Evolutionary conservation across 805 yeast genomes (phyloP), one percentile per base, ranked within the genome.

Genomic region (Suhomyces tanzawaensis): DNA sequence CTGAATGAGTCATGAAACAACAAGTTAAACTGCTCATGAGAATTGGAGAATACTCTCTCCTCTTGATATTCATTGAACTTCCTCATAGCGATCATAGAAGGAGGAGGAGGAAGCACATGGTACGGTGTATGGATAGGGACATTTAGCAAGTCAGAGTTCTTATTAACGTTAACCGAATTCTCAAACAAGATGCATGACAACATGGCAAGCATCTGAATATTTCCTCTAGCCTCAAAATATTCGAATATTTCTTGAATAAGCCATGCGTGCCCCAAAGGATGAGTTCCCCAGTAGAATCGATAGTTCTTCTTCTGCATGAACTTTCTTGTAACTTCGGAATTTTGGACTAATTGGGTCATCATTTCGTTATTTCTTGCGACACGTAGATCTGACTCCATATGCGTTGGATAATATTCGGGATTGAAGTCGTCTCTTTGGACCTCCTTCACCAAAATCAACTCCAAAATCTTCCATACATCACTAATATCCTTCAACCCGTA

Each of bases 201-300:
- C 88, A 86, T 85, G 1, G 95, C 96, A 17, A 90, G 64, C 95
- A 91, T 87, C 57, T 91, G 97, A 19, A 87, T 61, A 51, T 91
- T 83, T 1, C 81, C 79, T 29, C 69, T 53, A 23, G 51, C 61
- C 49, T 82, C 93, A 53, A 81, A 88, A 49, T 82, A 81, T 1
- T 57, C 53, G 52, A 90, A 68, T 27, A 88, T 65, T 42, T 78
- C 76, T 18, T 70, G 70, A 0, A 87, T 69, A 16, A 87, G 63
- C 85, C 87, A 77, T 9, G 70, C 48, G 27, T 79, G 71, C 1
- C 95, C 95, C 55, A 82, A 76, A 0, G 89, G 90, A 55, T 86
- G 95, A 4, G 74, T 62, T 0, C 91, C 91, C 96, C 96, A 90
- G 40, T 72, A 76, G 43, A 77, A 76, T 50, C 59, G 46, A 29